Base-by-base conservation (phyloP, 2,329 filamentous ascomycete genomes). In the Fusarium tanahbumbuense region DNA sequence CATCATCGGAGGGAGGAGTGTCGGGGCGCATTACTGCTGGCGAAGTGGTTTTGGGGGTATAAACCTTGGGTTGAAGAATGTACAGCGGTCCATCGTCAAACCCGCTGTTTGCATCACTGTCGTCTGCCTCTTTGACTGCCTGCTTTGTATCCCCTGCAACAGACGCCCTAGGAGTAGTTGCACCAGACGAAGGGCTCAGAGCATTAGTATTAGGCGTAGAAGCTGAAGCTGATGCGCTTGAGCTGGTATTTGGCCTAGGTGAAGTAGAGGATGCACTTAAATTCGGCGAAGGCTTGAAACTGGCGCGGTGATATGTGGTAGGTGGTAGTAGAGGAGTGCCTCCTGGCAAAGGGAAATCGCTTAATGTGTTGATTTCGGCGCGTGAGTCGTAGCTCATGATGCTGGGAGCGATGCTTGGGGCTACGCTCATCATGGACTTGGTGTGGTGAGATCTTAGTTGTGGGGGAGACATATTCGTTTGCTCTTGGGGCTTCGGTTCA, bases 31-130 rank as follows among this genome's bases (percentile, higher is more conserved):
- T 75, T 4, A 83, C 52, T 50, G 80, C 80, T 4, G 86, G 85
- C 8, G 86, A 86, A 2, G 83, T 72, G 5, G 85, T 85, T 53
- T 83, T 80, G 0, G 87, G 87, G 1, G 86, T 88, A 70, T 89
- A 89, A 1, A 86, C 88, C 34, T 83, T 81, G 15, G 87, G 87
- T 67, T 89, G 87, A 7, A 89, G 79, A 23, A 89, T 80, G 62
- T 83, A 88, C 2, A 88, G 72, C 0, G 81, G 77, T 12, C 81
- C 80, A 41, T 86, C 81, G 9, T 72, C 58, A 27, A 75, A 46
- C 4, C 56, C 60, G 10, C 60, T 27, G 22, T 67, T 44, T 16
- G 60, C 22, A 30, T 72, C 66, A 18, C 50, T 65, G 45, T 61
- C 57, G 10, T 75, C 64, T 3, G 65, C 47, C 18, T 61, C 53